Conservation (phyloP, 441 rosid genomes). For the Gossypium schwendimanii region DNA sequence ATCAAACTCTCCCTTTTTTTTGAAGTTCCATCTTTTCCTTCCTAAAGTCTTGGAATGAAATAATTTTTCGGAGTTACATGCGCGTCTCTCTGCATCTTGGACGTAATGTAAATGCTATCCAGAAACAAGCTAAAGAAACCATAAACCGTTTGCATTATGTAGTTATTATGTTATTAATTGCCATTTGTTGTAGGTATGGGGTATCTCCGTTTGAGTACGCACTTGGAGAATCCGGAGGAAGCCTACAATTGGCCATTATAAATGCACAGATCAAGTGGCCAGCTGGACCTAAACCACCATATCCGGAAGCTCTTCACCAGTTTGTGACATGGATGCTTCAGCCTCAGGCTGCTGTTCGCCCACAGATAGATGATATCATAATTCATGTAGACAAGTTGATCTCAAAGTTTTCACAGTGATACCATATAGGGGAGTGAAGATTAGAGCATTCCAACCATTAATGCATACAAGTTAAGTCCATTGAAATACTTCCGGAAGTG, state of each 20-base stretch:
- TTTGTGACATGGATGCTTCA: conserved; percentile 97
- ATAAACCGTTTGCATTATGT: too few species aligned
- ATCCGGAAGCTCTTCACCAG: conserved; percentile 86
- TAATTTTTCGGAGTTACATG: too few species aligned
- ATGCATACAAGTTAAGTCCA: conserved; percentile 3
- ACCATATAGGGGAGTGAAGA: not conserved
- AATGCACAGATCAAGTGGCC: conserved; percentile 99
- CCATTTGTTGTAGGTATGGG: conserved; percentile 54
- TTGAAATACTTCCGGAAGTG: not conserved
- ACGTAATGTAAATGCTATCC: too few species aligned
- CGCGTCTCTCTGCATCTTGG: too few species aligned
- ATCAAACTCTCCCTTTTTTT: too few species aligned
- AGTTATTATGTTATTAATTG: not conserved
- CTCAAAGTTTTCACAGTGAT: conserved; percentile 61
- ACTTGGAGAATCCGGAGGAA: conserved; percentile 95
- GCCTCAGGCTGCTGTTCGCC: conserved; percentile 80
- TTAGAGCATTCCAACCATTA: not conserved
- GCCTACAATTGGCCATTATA: conserved; percentile 81
- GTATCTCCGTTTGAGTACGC: conserved; percentile 95
- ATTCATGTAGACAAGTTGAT: conserved; percentile 90
- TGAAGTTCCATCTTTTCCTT: too few species aligned
- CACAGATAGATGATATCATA: conserved; percentile 70
- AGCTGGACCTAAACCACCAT: conserved; percentile 71
- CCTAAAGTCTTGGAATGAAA: too few species aligned
- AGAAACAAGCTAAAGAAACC: too few species aligned